Conservation (phyloP, 306 rosid species). For the Carpinus fangiana region DNA sequence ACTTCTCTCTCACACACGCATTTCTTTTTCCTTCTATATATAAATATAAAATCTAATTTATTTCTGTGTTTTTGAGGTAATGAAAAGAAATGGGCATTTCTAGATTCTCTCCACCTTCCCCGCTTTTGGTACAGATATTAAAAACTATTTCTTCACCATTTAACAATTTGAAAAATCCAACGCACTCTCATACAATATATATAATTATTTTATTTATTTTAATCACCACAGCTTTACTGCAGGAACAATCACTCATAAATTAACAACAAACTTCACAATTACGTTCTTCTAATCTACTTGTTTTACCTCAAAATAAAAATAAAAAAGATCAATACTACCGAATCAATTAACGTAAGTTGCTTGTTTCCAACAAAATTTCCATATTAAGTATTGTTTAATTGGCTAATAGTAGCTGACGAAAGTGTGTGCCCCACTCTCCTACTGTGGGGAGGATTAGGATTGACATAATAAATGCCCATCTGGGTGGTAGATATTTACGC, state of each 20-base stretch:
- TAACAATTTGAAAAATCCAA: slow-evolving; percentile 3
- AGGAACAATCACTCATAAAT: slow-evolving; percentile 12
- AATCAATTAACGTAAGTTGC: slow-evolving; percentile 12
- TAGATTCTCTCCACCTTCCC: slow-evolving; percentile 80
- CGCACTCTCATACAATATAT: slow-evolving; percentile 2
- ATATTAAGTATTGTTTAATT: slow-evolving; percentile 32
- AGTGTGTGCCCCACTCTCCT: slow-evolving; percentile 40
- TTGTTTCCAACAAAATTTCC: slow-evolving; percentile 4
- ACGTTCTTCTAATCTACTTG: slow-evolving; percentile 25
- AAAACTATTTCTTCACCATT: slow-evolving; percentile 10
- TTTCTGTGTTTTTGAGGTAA: slow-evolving; percentile 39
- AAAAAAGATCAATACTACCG: background rate
- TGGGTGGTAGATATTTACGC: slow-evolving; percentile 34
- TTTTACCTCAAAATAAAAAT: background rate
- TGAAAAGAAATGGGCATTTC: slow-evolving; percentile 55
- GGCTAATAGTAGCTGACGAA: slow-evolving; percentile 42
- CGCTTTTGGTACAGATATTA: slow-evolving; percentile 44
- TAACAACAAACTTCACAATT: slow-evolving; percentile 42
- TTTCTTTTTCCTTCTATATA: slow-evolving; percentile 18
- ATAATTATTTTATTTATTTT: background rate
- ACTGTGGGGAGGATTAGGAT: slow-evolving; percentile 25
- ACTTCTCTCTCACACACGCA: slow-evolving; percentile 44
- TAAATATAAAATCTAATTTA: slow-evolving; percentile 14
- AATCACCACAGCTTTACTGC: slow-evolving; percentile 30
- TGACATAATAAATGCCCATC: slow-evolving; percentile 37